Evolutionary conservation across 352 stramenopile genomes (phyloP), one percentile per base, ranked within the genome.

Genomic region (Phytophthora pseudosyringae): DNA sequence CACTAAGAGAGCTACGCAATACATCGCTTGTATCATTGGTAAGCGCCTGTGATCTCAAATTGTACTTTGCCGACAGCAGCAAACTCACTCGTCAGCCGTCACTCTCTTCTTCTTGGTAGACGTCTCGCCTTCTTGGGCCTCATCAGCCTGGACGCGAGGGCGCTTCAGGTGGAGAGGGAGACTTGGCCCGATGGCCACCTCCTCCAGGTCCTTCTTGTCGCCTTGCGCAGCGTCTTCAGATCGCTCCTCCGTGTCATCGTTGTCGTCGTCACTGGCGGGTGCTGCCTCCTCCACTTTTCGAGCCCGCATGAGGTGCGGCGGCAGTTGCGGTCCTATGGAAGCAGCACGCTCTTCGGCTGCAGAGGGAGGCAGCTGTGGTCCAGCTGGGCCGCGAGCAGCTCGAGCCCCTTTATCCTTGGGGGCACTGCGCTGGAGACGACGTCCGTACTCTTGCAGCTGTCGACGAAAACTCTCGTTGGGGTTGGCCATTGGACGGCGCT

Each of bases 391-490:
- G 33, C 70, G 67, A 50, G 25, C 67, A 56, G n/a, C 49, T 59
- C 66, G 56, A 59, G 57, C 47, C 31, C 35, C 40, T 62, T 78
- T 78, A 51, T 67, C 55, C 21, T 63, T 74, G 9, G 45, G 45
- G 16, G 32, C 45, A 25, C 46, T 44, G 8, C 82, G 72, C 6
- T 78, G 64, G 36, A 90, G 63, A 41, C 71, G 82, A 39, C 71
- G 69, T 38, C 55, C 79, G 43, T 83, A 95, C 18, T 79, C 73
- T 7, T 83, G 61, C 47, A 95, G 64, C 49, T 95, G 87, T 7
- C 45, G 62, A 32, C 73, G 76, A 55, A 95, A 95, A 39, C 77
- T 88, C 35, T 80, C 70, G 47, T 95, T 95, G 18, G 87, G 87
- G 47, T 91, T 88, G 29, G 75, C 85, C n/a, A 93, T 66, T 5